Evolutionary conservation across 768 basidiomycete species (phyloP).

Genomic region (Mycena amicta): DNA sequence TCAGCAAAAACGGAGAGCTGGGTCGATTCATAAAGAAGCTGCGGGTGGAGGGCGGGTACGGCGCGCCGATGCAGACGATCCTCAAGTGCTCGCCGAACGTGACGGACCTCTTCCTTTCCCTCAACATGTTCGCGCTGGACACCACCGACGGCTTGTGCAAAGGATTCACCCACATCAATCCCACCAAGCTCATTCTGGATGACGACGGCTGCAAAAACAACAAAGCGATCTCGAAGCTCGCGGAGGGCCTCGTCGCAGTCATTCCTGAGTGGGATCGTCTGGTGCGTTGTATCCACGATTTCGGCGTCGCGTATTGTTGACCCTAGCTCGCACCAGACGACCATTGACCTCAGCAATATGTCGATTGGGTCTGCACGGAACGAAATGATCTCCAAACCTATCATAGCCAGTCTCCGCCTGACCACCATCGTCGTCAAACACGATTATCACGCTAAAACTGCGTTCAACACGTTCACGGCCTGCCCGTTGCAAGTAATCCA

Average conservation of each 20-base stretch:
- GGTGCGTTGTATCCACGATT: neutral
- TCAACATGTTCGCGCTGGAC: neutral
- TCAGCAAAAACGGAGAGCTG: slow-evolving; percentile 13
- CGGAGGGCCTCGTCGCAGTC: neutral
- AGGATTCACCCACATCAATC: neutral
- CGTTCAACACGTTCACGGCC: neutral
- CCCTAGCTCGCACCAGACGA: neutral
- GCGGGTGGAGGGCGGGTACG: slow-evolving; percentile 23
- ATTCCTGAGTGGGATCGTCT: neutral
- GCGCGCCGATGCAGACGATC: slow-evolving; percentile 7
- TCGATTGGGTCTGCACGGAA: neutral
- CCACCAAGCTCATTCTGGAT: neutral
- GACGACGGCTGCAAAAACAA: neutral
- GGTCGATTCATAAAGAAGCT: slow-evolving; percentile 26
- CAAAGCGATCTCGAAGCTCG: neutral
- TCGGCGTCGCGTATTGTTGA: neutral
- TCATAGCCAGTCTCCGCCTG: no score
- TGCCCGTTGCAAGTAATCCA: no score
- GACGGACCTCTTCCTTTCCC: neutral
- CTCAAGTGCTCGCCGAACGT: neutral
- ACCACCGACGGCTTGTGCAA: neutral
- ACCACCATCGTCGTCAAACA: neutral
- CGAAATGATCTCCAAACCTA: neutral
- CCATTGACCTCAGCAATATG: neutral
- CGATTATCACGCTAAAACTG: neutral